Conservation (phyloP, 2,329 filamentous ascomycete genomes). For the Epicoccum nigrum region DNA sequence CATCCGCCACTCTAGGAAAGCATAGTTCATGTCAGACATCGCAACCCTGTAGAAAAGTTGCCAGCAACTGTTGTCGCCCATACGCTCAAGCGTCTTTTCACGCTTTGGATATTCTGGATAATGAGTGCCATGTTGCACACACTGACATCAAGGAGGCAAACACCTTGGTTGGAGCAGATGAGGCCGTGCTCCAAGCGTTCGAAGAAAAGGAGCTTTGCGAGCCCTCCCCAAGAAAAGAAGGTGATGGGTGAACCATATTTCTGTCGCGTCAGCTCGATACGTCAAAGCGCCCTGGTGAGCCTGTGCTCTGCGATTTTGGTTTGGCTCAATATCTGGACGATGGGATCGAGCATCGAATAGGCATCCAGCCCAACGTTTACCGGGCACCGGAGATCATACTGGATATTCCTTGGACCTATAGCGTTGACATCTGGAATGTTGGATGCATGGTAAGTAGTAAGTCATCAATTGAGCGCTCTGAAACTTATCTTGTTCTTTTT, state of each 20-base stretch:
- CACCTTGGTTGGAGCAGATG: conserved; percentile 39
- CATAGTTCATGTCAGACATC: conserved; percentile 23
- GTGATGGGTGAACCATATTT: conserved; percentile 38
- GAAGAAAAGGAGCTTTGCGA: conserved; percentile 35
- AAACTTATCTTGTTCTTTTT: not conserved
- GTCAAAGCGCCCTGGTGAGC: not conserved
- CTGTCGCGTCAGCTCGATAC: conserved; percentile 9
- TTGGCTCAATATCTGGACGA: not conserved
- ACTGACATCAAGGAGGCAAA: conserved; percentile 27
- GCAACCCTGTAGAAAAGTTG: conserved; percentile 21
- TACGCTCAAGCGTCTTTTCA: conserved; percentile 27
- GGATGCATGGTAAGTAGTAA: conserved; percentile 35
- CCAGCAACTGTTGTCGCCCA: conserved; percentile 31
- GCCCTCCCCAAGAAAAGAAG: conserved; percentile 37
- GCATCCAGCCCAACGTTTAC: conserved; percentile 45
- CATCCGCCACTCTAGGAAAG: conserved; percentile 43
- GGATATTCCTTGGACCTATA: conserved; percentile 43
- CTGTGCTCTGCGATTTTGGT: conserved; percentile 37
- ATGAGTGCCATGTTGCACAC: not conserved
- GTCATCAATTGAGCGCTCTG: not conserved
- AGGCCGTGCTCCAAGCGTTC: conserved; percentile 33
- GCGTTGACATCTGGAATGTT: conserved; percentile 48
- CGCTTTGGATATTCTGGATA: conserved; percentile 8
- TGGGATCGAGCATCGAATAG: conserved; percentile 25
- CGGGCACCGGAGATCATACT: conserved; percentile 46